Base-by-base conservation (phyloP, 352 stramenopile genomes). In the Pythium sp. region DNA sequence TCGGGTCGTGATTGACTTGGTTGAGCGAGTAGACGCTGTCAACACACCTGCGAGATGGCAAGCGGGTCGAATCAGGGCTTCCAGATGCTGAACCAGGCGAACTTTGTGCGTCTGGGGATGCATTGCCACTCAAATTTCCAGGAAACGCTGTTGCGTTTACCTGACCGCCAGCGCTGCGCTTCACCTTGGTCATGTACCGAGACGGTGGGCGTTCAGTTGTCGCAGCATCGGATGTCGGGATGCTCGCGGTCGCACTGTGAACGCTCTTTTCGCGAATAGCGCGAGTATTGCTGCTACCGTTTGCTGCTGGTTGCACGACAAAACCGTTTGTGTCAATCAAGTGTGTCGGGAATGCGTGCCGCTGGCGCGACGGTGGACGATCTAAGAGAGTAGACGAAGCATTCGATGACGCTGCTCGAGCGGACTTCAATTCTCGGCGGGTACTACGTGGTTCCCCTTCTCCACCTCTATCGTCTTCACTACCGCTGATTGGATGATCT, bases 301-400 rank as follows among this genome's bases (percentile, higher is more conserved):
- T 64, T 49, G n/a, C 14, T 43, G 32, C 4, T 47, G 18, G n/a
- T 62, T 53, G 51, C 5, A 69, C 72, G 7, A 74, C 53, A 20
- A 82, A 79, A 0, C 66, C 71, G 20, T 71, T 85, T 0, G 73
- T 62, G 36, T 92, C 87, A 2, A 93, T 81, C 14, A 95, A 71
- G 63, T 95, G 77, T 0, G 82, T 95, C 0, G 87, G 87, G 53
- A 95, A 95, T 0, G 87, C 87, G 51, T 93, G 85, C 0, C 82
- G 66, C 58, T 95, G 87, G 4, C 87, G 81, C 0, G 87, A 93
- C 2, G 87, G 87, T 3, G 87, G 87, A 0, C 85, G 85, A 66
- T 90, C 74, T 2, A 20, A 65, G 5, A 53, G 22, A 18, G n/a
- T 53, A 15, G 59, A 36, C 22, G 59, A 6, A 6, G 41, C 12